Evolutionary conservation across 768 basidiomycete species (phyloP).

Genomic region (Amanita muscaria): DNA sequence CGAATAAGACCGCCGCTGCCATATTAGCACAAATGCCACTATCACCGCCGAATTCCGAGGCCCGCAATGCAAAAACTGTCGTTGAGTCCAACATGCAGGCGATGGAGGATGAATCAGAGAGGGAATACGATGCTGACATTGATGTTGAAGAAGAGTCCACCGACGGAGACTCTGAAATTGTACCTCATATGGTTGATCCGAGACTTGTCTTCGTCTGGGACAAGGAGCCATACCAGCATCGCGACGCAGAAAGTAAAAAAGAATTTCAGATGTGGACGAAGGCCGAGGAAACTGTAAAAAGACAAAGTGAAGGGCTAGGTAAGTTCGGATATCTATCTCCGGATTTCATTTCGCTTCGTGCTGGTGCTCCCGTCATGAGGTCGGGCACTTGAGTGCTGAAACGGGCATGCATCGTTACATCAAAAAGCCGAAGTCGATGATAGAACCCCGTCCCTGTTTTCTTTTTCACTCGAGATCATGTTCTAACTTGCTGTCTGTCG

Average conservation of each 20-base stretch:
- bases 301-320: constrained; percentile 6
- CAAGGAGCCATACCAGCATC: constrained; percentile 29
- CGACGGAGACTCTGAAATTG: constrained; percentile 4
- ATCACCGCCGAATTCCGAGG: neutral
- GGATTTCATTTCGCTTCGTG: neutral
- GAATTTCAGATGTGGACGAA: constrained; percentile 26
- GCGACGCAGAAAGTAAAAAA: constrained; percentile 26
- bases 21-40: constrained; percentile 10
- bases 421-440: too few species aligned
- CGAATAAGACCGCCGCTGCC: constrained; percentile 12
- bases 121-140: constrained; percentile 1
- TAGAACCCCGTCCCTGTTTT: too few species aligned
- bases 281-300: constrained; percentile 20
- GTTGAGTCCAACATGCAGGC: neutral
- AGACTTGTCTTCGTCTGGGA: constrained; percentile 30
- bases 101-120: neutral
- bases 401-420: too few species aligned
- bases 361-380: too few species aligned
- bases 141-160: constrained; percentile 8
- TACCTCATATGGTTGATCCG: constrained; percentile 18
- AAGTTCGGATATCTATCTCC: too few species aligned
- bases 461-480: neutral
- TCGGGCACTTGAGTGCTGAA: neutral
- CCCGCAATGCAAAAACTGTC: neutral
- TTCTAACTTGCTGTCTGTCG: neutral